Base-by-base conservation (phyloP, 192 early-diverging fungal genomes). In the Coemansia sp. region DNA sequence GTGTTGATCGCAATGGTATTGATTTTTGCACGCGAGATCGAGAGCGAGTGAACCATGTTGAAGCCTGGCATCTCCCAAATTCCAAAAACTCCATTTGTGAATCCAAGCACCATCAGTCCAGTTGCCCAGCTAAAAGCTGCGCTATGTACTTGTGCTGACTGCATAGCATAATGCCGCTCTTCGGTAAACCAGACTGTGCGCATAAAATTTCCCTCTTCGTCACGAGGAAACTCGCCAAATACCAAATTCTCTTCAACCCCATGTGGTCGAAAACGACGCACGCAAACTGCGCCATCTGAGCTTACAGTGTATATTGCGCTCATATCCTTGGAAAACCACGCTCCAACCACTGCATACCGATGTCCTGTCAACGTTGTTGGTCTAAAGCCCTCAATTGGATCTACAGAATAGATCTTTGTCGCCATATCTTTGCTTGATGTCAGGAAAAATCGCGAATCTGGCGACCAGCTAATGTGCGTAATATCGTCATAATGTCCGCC, bases 41-140 rank as follows among this genome's bases (percentile, higher is more conserved):
- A 95, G 23, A 99, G 78, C 23, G 94, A 93, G 70, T 99, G 98
- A 66, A 98, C 93, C 67, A 92, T 90, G 64, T 74, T 93, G 64
- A 98, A 97, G 54, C 89, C 89, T 6, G 98, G 95, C 66, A 98
- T 83, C 78, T 99, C 95, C 92, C 96, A 99, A 51, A 99, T 90
- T 1, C 96, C 98, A 88, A 99, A 99, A 31, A 96, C 86, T 29
- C 98, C 98, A 39, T 89, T 91, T 54, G 86, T 85, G 69, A 98
- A 96, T 6, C 96, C 98, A 53, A 94, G 91, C 1, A 95, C 91
- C 51, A 98, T 64, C 55, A 98, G 81, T 20, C 86, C 85, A 7
- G 88, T 86, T 0, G 74, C 60, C 6, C 85, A 66, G 67, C 93
- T 93, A 75, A 91, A 99, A 52, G 89, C 84, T 19, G 89, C 90